Base-by-base conservation (phyloP, 108 stramenopile species). In the Cylindrotheca fusiformis region DNA sequence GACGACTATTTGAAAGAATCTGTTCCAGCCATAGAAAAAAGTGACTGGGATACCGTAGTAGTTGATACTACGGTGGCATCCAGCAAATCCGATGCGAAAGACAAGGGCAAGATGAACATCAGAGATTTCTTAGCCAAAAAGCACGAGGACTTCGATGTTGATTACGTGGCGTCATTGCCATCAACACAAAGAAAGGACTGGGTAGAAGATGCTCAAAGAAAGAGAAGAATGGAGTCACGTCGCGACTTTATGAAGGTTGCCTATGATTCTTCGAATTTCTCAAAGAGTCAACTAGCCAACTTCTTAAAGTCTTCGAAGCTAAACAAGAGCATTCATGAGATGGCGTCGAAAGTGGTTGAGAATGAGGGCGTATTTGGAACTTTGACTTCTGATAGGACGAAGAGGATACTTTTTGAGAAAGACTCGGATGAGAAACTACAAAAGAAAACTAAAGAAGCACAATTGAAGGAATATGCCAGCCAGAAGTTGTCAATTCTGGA, bases 231-330 rank as follows among this genome's bases (percentile, higher is more conserved):
- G 59, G 72, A 83, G 46, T 82, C 82, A 46, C 89, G 98, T 1
- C 65, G 78, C 21, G 94, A 95, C 73, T 98, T 88, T 58, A 96
- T 99, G 74, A 79, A 82, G 1, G 96, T 92, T 1, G 97, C 98
- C 1, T 88, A 86, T 31, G 73, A 97, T 67, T 94, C 96, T 3
- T 73, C 77, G 2, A 67, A 74, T 41, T 96, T 95, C 74, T 97
- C 96, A 2, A 60, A 80, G 41, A 80, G 86, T 26, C 98, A 99
- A 58, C 32, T 99, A 32, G 59, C 81, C 2, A 96, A 97, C 67
- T 99, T 98, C 68, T 75, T 98, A 32, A 84, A 79, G 57, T 77
- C 71, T 2, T 78, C 76, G 54, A 67, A 63, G 2, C 63, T 95
- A 55, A 91, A 88, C 65, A 74, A 85, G 47, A 68, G 68, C 21